Percentiles rank a stretch among this genome's conserved stretches.
phyloP scores from a whole-genome alignment of 495 filamentous ascomycete genomes.

The Pseudevernia furfuracea region DNA sequence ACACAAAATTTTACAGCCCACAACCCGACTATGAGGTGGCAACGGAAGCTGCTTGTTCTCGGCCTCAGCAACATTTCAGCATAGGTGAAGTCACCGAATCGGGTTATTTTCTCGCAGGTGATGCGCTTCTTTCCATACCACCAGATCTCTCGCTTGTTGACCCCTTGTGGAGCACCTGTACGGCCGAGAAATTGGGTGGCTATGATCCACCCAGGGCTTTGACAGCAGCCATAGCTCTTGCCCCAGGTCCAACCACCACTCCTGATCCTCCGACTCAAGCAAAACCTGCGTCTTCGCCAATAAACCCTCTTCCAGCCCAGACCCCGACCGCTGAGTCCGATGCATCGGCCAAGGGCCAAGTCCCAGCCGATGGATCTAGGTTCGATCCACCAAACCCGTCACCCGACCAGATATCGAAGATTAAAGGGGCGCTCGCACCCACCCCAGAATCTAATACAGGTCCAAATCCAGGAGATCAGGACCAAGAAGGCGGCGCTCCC shows the following conservation, averaged over 20 bases:
- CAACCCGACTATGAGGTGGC: slow-evolving; percentile 1
- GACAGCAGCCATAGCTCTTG: background rate
- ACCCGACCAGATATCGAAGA: background rate
- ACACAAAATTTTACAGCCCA: slow-evolving; percentile 4
- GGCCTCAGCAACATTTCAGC: background rate
- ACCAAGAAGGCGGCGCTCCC: background rate
- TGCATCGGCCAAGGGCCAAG: background rate
- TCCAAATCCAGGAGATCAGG: background rate
- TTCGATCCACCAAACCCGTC: background rate
- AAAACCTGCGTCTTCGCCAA: slow-evolving; percentile 3
- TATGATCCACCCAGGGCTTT: background rate
- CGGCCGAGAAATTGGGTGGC: background rate
- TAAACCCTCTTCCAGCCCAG: background rate
- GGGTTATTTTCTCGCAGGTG: background rate
- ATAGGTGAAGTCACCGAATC: background rate
- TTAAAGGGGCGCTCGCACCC: background rate
- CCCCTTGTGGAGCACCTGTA: slow-evolving; percentile 2
- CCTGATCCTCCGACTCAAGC: slow-evolving; percentile 1
- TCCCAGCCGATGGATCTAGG: background rate
- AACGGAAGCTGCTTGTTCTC: slow-evolving; percentile 7
- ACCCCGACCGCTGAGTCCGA: background rate
- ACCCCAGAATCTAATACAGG: background rate
- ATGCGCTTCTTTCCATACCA: background rate
- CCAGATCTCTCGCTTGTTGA: slow-evolving; percentile 1
- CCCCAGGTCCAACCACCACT: background rate